Base-by-base conservation (phyloP, 225 moss, liverwort and hornwort genomes). In the Pseudoscleropodium purum region DNA sequence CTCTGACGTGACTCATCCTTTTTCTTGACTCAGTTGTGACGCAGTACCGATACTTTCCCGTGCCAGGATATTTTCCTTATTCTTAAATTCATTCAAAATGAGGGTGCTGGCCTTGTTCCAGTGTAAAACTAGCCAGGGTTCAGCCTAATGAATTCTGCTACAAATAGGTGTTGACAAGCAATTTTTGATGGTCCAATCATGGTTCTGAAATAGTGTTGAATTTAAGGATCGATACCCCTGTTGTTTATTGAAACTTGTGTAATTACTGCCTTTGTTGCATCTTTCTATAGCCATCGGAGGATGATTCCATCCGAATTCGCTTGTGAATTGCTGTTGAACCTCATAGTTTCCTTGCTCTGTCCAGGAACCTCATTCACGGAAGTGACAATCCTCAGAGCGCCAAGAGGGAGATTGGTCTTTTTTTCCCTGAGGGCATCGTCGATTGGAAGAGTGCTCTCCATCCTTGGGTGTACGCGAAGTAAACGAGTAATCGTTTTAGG, bases 361-460 rank as follows among this genome's bases (percentile, higher is more conserved):
- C 37, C 92, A 96, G 98, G 93, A 98, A 98, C 89, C 92, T 98
- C 57, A 94, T 98, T 76, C 98, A 98, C 75, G 98, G 97, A 15
- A 96, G 96, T 72, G 98, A 98, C 77, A 92, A 95, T 20, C 94
- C 89, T 5, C 92, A 93, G 43, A 97, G 93, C 21, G 98, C 98
- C 15, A 90, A 90, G 87, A 96, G 87, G 92, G 98, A 94, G 92
- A 96, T 98, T 69, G 87, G 79, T 6, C 94, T 96, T 16, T 97
- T 96, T 95, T 98, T 98, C 84, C 94, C 94, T 16, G 94, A 93
- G 34, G 94, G 94, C 36, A 90, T 91, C 64, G 18, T 90, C 47
- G 94, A 94, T 56, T 94, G 94, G 94, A 90, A 84, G 82, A 93
- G 94, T 57, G 91, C 68, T 18, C 59, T 37, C 77, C 91, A 94